These are phyloP conservation scores for Podaxis sp. DNA, from an alignment of 768 basidiomycete genomes.

Conservation along the genomic window DNA sequence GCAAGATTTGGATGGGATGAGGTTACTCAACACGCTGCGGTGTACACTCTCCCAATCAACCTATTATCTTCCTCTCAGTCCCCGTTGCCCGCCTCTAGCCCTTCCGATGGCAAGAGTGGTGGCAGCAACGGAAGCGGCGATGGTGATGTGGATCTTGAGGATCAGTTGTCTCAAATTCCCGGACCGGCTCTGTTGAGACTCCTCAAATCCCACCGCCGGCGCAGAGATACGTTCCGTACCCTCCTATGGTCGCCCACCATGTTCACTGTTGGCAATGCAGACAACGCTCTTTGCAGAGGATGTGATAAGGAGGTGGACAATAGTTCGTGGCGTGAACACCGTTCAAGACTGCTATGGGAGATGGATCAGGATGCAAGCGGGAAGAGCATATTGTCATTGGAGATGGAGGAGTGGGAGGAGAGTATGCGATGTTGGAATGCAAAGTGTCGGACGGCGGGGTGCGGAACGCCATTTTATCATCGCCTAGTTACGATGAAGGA, in stretches of 20 bases:
- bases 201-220: neutral
- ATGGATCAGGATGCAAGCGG: neutral
- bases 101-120: no score
- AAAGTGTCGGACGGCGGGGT: slow-evolving; percentile 13
- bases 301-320: neutral
- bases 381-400: neutral
- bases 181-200: neutral
- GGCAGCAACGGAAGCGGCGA: no score
- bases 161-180: neutral
- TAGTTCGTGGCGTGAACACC: neutral
- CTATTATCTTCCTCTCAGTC: neutral
- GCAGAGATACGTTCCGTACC: neutral
- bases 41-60: neutral
- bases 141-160: neutral
- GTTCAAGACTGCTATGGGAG: neutral
- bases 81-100: no score
- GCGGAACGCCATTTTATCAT: neutral
- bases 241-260: neutral
- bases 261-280: neutral
- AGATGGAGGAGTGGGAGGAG: neutral
- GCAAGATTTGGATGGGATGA: neutral
- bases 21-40: neutral
- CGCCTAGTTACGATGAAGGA: neutral
- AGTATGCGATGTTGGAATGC: neutral
- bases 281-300: neutral